phyloP scores from a whole-genome alignment of 345 rosid species.

The Gossypium mustelinum region DNA sequence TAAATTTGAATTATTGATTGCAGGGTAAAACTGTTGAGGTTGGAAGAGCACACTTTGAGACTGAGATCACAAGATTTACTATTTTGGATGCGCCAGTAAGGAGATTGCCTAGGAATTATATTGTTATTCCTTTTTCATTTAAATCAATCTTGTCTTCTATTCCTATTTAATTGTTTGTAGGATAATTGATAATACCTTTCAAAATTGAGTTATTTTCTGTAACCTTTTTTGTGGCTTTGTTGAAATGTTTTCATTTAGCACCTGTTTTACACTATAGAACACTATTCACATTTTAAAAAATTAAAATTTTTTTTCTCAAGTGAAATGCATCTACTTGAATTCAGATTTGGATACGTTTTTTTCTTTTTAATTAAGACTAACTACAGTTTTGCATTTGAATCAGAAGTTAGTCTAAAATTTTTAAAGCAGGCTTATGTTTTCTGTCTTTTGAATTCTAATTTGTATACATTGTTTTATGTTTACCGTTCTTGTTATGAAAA shows the following conservation, averaged over 20 bases:
- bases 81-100: conserved; percentile 97
- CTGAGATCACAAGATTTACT: conserved; percentile 89
- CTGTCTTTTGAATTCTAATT: too few species aligned
- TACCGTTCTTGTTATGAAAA: too few species aligned
- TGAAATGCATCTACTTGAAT: background rate
- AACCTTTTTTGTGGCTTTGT: background rate
- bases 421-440: too few species aligned
- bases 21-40: conserved; percentile 98
- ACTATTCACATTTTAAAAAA: background rate
- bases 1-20: conserved; percentile 12
- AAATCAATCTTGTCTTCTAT: background rate
- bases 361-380: background rate
- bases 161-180: background rate
- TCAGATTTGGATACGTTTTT: background rate
- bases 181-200: background rate
- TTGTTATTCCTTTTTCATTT: background rate
- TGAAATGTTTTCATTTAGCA: background rate
- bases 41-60: conserved; percentile 98
- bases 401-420: too few species aligned
- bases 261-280: background rate
- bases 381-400: background rate
- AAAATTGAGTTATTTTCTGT: background rate
- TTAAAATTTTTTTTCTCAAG: background rate
- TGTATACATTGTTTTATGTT: too few species aligned
- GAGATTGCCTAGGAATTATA: background rate